These are phyloP conservation scores for Blastocystis sp. DNA, from an alignment of 352 stramenopile species.

Conservation along the genomic window DNA sequence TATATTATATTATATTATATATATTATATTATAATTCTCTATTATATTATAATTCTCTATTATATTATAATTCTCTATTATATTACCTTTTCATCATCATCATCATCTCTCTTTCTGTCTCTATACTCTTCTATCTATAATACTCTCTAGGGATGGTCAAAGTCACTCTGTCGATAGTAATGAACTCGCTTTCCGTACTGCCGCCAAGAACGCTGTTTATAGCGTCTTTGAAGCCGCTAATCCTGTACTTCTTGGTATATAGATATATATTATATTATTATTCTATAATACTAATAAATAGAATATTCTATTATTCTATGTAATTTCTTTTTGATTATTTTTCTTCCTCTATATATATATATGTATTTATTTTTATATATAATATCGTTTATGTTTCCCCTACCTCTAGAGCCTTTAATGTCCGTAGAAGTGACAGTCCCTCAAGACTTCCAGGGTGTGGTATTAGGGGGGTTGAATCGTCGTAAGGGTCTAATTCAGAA, in stretches of 20 bases:
- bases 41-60: slow-evolving; percentile 4
- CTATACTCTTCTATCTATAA: slow-evolving; percentile 41
- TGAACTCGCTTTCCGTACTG: slow-evolving; percentile 87
- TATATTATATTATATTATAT: not conserved
- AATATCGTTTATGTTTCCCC: slow-evolving; percentile 33
- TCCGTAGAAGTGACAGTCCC: slow-evolving; percentile 54
- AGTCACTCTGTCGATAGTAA: slow-evolving; percentile 88
- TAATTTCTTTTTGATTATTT: slow-evolving; percentile 44
- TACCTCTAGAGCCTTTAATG: slow-evolving; percentile 56
- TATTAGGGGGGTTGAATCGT: slow-evolving; percentile 49
- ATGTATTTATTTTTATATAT: too few species aligned
- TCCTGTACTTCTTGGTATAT: slow-evolving; percentile 30
- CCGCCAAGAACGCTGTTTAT: slow-evolving; percentile 72
- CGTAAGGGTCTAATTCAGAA: slow-evolving; percentile 53
- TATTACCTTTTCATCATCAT: not conserved
- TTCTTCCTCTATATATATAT: too few species aligned
- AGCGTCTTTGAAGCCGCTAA: slow-evolving; percentile 75
- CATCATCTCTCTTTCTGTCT: not conserved
- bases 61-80: not conserved
- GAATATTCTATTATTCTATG: slow-evolving; percentile 42
- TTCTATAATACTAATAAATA: too few species aligned
- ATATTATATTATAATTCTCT: slow-evolving; percentile 13
- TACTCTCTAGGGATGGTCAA: slow-evolving; percentile 68
- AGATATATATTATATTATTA: slow-evolving; percentile 47
- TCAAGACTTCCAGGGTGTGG: slow-evolving; percentile 52